Evolutionary conservation across 257 asterid species (phyloP), one percentile per base, ranked within the genome.

Genomic region (Solanum phureja): DNA sequence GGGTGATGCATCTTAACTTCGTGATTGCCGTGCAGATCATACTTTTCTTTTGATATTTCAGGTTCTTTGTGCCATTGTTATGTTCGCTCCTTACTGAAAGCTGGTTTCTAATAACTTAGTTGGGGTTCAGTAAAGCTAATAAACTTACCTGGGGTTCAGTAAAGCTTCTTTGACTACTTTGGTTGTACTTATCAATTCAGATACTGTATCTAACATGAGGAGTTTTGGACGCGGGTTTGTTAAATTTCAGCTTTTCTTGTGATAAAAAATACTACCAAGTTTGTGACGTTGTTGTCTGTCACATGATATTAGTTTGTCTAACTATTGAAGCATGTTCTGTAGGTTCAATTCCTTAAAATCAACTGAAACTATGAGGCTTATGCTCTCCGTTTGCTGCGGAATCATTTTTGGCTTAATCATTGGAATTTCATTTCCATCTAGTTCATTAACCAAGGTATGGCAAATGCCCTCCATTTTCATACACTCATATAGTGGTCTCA

Each of bases 381-480:
- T 92, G 77, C 66, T 90, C 74, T 92, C 93, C 13, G 83, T 94
- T 64, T 68, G 92, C 88, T 88, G 92, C 38, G 99, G 97, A 86
- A 86, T 92, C 8, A 56, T 91, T 87, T 89, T 94, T 49, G 99
- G 99, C 35, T 93, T 93, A 94, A 87, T 95, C 11, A 34, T 94
- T 49, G 98, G 98, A 91, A 86, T 93, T 72, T 92, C 96, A 49
- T 94, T 90, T 87, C 98, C 98, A 56, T 49, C 92, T 9, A 90
- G 91, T 84, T 89, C 94, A 11, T 90, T 92, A 81, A 89, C 92
- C 71, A 93, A 94, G 98, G 99, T 96, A 71, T 40, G 24, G 11
- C 23, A n/a, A 73, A 34, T 66, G 21, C 5, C 76, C 19, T 66
- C 23, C 46, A 11, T 81, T 46, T 14, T 44, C 84, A 3, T 81